phyloP scores from a whole-genome alignment of 1,139 yeast species.

The Blastobotrys malaysiensis region DNA sequence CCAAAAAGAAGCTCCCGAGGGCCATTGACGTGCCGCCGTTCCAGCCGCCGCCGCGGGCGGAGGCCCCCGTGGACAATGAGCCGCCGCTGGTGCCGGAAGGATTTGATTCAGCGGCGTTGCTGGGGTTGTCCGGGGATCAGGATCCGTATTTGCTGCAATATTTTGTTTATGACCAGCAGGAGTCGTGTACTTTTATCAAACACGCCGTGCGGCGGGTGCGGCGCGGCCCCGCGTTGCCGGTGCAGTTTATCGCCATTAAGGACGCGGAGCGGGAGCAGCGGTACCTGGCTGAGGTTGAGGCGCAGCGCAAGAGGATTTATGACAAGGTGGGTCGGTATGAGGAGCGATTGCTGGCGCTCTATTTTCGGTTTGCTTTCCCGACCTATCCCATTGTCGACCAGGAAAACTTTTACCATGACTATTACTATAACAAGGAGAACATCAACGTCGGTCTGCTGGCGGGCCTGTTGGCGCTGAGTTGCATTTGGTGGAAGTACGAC shows the following conservation, averaged over 20 bases:
- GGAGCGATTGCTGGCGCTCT: conserved; percentile 33
- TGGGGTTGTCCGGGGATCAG: conserved; percentile 34
- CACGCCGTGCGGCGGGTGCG: conserved; percentile 30
- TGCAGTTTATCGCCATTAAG: conserved; percentile 27
- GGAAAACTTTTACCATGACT: conserved; percentile 30
- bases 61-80: conserved; percentile 14
- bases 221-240: conserved; percentile 24
- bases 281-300: conserved; percentile 18
- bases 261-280: conserved; percentile 17
- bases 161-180: conserved; percentile 26
- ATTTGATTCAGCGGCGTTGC: conserved; percentile 25
- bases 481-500: conserved; percentile 38
- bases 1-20: conserved; percentile 11
- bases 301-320: conserved; percentile 23
- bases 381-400: conserved; percentile 36
- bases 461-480: conserved; percentile 34
- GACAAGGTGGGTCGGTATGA: conserved; percentile 24
- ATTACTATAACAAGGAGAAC: conserved; percentile 27
- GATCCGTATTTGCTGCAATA: conserved; percentile 33
- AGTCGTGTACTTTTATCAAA: conserved; percentile 28
- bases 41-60: conserved; percentile 19
- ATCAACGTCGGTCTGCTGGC: conserved; percentile 33
- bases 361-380: conserved; percentile 34
- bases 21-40: conserved; percentile 23
- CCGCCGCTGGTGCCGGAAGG: conserved; percentile 27